Conservation (phyloP, 192 early-diverging fungal genomes). For the Coemansia sp. region DNA sequence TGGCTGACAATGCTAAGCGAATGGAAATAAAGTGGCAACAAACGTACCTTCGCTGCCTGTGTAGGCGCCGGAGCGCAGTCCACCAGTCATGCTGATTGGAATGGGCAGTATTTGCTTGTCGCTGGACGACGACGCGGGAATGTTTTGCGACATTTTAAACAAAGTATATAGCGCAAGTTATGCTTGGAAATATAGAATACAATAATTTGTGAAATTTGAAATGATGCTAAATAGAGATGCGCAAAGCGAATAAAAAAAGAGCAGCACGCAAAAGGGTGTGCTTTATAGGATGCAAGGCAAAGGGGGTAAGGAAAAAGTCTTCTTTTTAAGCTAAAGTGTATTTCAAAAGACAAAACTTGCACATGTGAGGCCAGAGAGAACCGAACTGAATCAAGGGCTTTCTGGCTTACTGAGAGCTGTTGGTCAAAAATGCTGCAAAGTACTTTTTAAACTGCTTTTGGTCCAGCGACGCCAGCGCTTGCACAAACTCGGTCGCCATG, state of each 20-base stretch:
- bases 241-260: constrained; percentile 12
- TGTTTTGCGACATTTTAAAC: constrained; percentile 24
- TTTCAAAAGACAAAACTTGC: too few species aligned
- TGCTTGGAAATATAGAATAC: not conserved
- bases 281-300: not conserved
- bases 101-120: constrained; percentile 20
- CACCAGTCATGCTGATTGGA: constrained; percentile 10
- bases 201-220: not conserved
- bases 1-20: not conserved
- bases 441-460: constrained; percentile 71
- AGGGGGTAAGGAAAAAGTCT: not conserved
- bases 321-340: not conserved
- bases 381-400: too few species aligned
- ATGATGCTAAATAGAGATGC: not conserved
- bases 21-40: not conserved
- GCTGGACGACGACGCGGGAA: not conserved
- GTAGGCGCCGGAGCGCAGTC: not conserved
- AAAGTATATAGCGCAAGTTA: not conserved
- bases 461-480: constrained; percentile 69
- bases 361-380: too few species aligned
- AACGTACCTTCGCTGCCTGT: not conserved
- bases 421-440: constrained; percentile 49
- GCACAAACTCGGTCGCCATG: constrained; percentile 68
- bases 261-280: not conserved
- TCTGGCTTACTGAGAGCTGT: constrained; percentile 2